A percentile compares a stretch with the other conserved stretches of the same genome.
Evolutionary conservation across 2,329 filamentous ascomycete genomes (phyloP).

Genomic region (Penicillium sp.): DNA sequence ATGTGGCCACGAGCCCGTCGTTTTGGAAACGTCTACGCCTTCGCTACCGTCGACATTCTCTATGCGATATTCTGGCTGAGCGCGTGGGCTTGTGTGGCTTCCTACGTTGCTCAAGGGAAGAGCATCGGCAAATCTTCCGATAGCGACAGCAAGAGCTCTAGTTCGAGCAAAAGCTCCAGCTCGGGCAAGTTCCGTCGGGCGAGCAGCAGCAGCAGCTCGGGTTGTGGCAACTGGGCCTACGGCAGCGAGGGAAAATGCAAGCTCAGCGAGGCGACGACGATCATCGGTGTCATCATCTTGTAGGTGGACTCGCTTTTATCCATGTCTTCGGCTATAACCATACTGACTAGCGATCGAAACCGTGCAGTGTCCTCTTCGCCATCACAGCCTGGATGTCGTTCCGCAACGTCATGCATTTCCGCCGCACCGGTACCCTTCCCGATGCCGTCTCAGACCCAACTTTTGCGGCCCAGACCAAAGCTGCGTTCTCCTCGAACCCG

Average conservation of each 20-base stretch:
- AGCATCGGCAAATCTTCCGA: conserved; percentile 45
- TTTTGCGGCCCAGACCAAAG: conserved; percentile 50
- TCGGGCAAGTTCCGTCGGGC: conserved; percentile 38
- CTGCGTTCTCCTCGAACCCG: conserved; percentile 48
- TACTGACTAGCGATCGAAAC: neutral
- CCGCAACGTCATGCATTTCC: conserved; percentile 56
- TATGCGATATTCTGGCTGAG: conserved; percentile 59
- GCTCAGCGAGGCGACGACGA: conserved; percentile 54
- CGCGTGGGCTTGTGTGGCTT: conserved; percentile 56
- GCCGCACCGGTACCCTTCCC: conserved; percentile 56
- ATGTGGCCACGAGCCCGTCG: conserved; percentile 58
- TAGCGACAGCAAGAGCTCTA: conserved; percentile 23
- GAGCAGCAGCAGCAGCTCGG: conserved; percentile 30
- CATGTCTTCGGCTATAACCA: too few relatives aligned
- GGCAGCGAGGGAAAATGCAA: conserved; percentile 56
- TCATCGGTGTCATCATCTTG: conserved; percentile 58
- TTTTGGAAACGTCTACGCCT: conserved; percentile 61
- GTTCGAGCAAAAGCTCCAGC: conserved; percentile 27
- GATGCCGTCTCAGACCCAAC: conserved; percentile 44
- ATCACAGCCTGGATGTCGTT: conserved; percentile 54
- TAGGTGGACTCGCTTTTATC: conserved; percentile 32
- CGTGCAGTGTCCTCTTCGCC: conserved; percentile 52
- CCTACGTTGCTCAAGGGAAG: conserved; percentile 57
- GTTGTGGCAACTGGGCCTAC: conserved; percentile 46
- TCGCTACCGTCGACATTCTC: conserved; percentile 54